Percentiles rank a stretch among this genome's conserved stretches.
These are phyloP conservation scores for Pichia rugopelliculosa DNA, from an alignment of 805 yeast species.

Conservation along the genomic window DNA sequence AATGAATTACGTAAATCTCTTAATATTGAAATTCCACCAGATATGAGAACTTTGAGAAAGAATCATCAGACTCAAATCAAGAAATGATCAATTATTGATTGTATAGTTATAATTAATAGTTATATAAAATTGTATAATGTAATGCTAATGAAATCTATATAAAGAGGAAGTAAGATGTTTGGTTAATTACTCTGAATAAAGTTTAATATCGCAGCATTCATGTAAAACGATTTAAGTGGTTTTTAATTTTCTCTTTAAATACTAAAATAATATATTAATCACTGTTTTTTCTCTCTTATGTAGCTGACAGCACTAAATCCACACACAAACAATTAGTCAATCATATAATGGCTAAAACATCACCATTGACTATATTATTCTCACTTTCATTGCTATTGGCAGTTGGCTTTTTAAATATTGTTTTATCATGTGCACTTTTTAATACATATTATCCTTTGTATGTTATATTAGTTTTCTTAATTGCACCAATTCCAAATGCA, in stretches of 20 bases:
- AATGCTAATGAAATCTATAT: background rate
- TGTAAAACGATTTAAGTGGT: too few species aligned
- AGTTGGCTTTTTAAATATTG: conserved; percentile 80
- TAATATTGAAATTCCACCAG: conserved; percentile 73
- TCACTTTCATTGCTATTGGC: conserved; percentile 72
- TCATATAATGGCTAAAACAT: conserved; percentile 3
- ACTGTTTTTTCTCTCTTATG: background rate
- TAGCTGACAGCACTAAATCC: too few species aligned
- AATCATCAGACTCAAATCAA: background rate
- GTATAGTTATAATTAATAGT: background rate
- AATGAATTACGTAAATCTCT: conserved; percentile 63
- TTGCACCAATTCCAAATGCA: conserved; percentile 33
- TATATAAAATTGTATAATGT: background rate
- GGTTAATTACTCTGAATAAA: too few species aligned
- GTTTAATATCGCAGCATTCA: too few species aligned
- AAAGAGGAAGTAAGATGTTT: background rate
- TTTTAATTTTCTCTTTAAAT: too few species aligned
- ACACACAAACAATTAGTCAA: background rate
- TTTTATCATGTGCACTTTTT: conserved; percentile 78
- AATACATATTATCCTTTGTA: conserved; percentile 87
- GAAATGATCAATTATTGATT: background rate
- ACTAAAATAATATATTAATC: too few species aligned
- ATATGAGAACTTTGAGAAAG: conserved; percentile 59
- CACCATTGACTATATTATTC: conserved; percentile 62
- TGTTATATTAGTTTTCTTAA: conserved; percentile 35